Base-by-base conservation (phyloP, 345 rosid species). In the Limnanthes douglasii region DNA sequence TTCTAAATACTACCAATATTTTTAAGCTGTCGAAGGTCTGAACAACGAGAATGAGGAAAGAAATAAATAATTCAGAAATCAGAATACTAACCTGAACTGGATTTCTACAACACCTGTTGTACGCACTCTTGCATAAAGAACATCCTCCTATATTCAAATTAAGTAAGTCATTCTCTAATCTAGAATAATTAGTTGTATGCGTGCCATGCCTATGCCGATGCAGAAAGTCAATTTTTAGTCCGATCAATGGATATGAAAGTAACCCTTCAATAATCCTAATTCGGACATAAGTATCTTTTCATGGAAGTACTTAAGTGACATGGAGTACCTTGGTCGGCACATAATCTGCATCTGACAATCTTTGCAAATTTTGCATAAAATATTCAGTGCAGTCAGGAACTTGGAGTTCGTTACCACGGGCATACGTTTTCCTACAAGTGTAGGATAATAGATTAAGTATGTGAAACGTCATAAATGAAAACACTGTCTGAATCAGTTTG, bases 21-120 rank as follows among this genome's bases (percentile, higher is more conserved):
- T n/a, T n/a, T n/a, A 14, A 50, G 18, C 18, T 16, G 18, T n/a
- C 26, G 18, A 21, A 7, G 1, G 9, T 2, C 24, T 46, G 14
- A 31, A 12, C 15, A 23, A 41, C 14, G 33, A 9, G 18, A 4
- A 16, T 13, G 7, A 26, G 25, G 27, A 11, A 26, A 26, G 23
- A 17, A 8, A 18, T 7, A n/a, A 49, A 24, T 12, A 50, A n/a
- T 4, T 6, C 32, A 8, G 31, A 22, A 16, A 9, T 14, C 16
- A 32, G 25, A 22, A 22, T 39, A 35, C 45, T 66, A 62, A 92
- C 99, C 99, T 85, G 88, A 92, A 92, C 56, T 92, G 96, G 57
- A 92, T 84, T 68, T 85, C 94, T 30, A 92, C 94, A 6, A 92
- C 94, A 48, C 99, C 96, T 36, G 94, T 80, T 18, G 99, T 92